Percentiles rank a stretch among this genome's conserved stretches.
These are phyloP conservation scores for Astraeus odoratus DNA, from an alignment of 768 basidiomycete genomes.

Conservation along the genomic window DNA sequence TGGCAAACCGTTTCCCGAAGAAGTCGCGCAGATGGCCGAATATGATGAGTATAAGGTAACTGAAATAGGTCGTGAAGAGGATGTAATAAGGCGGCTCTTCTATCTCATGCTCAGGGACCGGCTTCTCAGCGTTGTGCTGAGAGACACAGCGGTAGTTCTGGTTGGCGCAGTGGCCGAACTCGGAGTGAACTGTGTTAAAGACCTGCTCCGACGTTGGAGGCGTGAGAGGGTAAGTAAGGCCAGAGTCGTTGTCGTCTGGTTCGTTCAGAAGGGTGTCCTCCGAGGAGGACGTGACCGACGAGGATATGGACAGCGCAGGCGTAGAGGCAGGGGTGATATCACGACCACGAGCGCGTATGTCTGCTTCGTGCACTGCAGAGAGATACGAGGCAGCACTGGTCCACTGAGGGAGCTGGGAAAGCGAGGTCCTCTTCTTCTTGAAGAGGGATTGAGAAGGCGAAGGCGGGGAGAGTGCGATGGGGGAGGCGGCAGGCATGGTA, in stretches of 20 bases:
- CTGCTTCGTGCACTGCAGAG: conserved; percentile 54
- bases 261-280: conserved; percentile 63
- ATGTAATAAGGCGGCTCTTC: conserved; percentile 92
- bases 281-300: conserved; percentile 61
- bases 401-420: conserved; percentile 31
- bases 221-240: conserved; percentile 51
- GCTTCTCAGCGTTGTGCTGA: conserved; percentile 41
- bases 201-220: conserved; percentile 79
- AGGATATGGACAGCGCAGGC: conserved; percentile 68
- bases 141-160: conserved; percentile 66
- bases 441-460: conserved; percentile 51
- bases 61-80: conserved; percentile 85
- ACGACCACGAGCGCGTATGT: conserved; percentile 55
- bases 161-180: conserved; percentile 88
- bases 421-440: conserved; percentile 45
- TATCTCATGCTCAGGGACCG: conserved; percentile 50
- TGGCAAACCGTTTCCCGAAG: conserved; percentile 76
- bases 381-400: conserved; percentile 54
- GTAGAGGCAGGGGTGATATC: conserved; percentile 51
- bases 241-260: conserved; percentile 45
- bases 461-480: conserved; percentile 54
- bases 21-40: conserved; percentile 95
- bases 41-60: conserved; percentile 87
- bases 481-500: conserved; percentile 29
- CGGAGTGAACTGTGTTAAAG: conserved; percentile 75